Percentiles rank a stretch among this genome's conserved stretches.
phyloP scores from a whole-genome alignment of 257 asterid species.

The Schizonepeta tenuifolia region DNA sequence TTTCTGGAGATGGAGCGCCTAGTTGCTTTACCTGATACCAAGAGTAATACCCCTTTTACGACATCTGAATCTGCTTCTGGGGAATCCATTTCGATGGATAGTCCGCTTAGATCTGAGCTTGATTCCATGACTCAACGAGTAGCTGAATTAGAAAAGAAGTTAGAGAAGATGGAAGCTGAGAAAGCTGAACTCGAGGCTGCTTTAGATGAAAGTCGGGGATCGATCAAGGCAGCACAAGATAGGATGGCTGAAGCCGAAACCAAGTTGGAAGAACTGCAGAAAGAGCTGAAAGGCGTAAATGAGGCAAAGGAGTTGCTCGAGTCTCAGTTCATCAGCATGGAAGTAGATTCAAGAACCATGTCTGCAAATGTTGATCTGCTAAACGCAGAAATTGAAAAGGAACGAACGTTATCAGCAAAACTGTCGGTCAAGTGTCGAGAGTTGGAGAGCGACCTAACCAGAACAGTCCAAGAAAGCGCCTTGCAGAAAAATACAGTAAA shows the following conservation, averaged over 20 bases:
- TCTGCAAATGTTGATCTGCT: slow-evolving; percentile 47
- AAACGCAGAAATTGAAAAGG: slow-evolving; percentile 47
- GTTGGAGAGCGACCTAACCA: slow-evolving; percentile 52
- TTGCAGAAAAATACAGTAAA: slow-evolving; percentile 41
- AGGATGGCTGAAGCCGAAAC: slow-evolving; percentile 44
- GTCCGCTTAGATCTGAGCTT: slow-evolving; percentile 44
- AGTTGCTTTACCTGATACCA: slow-evolving; percentile 60
- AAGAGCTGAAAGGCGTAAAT: slow-evolving; percentile 43
- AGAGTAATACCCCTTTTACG: slow-evolving; percentile 38
- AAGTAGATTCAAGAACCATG: slow-evolving; percentile 61
- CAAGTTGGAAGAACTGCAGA: slow-evolving; percentile 51
- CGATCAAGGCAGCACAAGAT: slow-evolving; percentile 42
- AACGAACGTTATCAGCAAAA: slow-evolving; percentile 44
- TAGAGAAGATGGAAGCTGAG: slow-evolving; percentile 52
- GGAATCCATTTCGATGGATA: slow-evolving; percentile 45
- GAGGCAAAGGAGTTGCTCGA: slow-evolving; percentile 63
- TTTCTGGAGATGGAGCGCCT: slow-evolving; percentile 87
- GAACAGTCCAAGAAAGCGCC: slow-evolving; percentile 46
- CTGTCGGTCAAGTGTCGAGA: slow-evolving; percentile 52
- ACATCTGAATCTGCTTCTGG: slow-evolving; percentile 37
- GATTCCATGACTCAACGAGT: slow-evolving; percentile 47
- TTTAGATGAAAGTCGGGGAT: slow-evolving; percentile 44
- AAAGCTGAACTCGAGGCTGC: slow-evolving; percentile 50
- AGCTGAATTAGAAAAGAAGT: slow-evolving; percentile 59
- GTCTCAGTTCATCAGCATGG: slow-evolving; percentile 56